These are phyloP conservation scores for Hygrocybe coccinea DNA, from an alignment of 768 basidiomycete species.

Conservation along the genomic window DNA sequence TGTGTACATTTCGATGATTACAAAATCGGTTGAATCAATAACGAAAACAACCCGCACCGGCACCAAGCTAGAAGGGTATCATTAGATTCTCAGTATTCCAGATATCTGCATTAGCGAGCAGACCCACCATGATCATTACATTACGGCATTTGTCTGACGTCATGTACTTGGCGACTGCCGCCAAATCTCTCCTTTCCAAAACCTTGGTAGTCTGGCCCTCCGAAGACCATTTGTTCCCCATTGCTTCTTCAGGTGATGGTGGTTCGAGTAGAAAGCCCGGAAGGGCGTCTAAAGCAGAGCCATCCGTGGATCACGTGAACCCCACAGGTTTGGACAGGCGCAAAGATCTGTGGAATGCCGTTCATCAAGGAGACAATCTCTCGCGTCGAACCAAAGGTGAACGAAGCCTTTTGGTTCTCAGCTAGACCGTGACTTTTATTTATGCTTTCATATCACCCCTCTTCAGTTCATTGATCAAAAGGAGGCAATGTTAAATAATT, in stretches of 20 bases:
- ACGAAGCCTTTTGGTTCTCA: neutral
- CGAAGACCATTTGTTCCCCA: conserved; percentile 3
- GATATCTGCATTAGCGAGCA: neutral
- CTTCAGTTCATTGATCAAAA: too few relatives aligned
- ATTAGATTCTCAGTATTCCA: neutral
- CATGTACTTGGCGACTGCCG: conserved; percentile 58
- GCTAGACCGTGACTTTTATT: too few relatives aligned
- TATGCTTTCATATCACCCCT: too few relatives aligned
- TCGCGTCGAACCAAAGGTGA: neutral
- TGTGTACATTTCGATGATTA: too few relatives aligned
- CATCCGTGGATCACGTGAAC: too few relatives aligned
- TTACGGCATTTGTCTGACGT: conserved; percentile 62
- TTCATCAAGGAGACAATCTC: neutral
- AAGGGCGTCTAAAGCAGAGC: too few relatives aligned
- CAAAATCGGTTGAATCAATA: neutral
- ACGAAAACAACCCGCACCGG: conserved; percentile 43
- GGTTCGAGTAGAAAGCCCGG: too few relatives aligned
- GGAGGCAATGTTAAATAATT: too few relatives aligned
- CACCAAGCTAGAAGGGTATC: conserved; percentile 48
- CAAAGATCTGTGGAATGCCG: too few relatives aligned
- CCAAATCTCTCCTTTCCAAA: conserved; percentile 26
- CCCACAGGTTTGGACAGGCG: too few relatives aligned
- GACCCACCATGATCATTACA: conserved; percentile 66
- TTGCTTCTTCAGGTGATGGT: neutral
- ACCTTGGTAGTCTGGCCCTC: conserved; percentile 20